Evolutionary conservation across 768 basidiomycete species (phyloP), one percentile per base, ranked within the genome.

Genomic region (Leccinum sublutescens): DNA sequence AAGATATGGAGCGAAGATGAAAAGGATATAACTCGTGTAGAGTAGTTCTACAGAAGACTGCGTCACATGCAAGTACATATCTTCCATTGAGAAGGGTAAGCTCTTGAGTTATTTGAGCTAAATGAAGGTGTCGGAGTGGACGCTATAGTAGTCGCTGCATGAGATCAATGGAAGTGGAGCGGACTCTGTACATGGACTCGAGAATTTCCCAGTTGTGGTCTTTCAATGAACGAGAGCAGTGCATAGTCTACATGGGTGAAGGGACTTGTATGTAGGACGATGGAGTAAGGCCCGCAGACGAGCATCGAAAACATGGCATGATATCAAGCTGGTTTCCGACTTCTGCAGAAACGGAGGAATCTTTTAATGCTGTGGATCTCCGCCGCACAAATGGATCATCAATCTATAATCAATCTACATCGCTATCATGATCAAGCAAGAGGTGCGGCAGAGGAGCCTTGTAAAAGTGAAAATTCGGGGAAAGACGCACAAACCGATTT

Each of bases 141-240:
- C 77, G 54, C 78, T 75, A 64, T 80, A 83, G 57, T 80, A 83
- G 57, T 84, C 82, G 64, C 85, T 85, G 71, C 83, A 87, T 33
- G 81, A 80, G 78, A 85, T 83, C 19, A 87, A 73, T 27, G 77
- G 77, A 49, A 87, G 70, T 45, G 9, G 19, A 48, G 29, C 21
- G 5, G 76, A 79, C 66, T 84, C 15, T 45, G 85, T 78, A 21
- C 65, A 64, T 7, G 69, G 62, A 59, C 64, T 52, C 50, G 52
- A 17, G 19, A 50, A 48, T 54, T 67, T 60, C 19, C 52, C 33
- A 8, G 78, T 77, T 36, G 64, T 43, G 48, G 60, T 55, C 9
- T 79, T 79, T 43, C 77, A 29, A 61, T 50, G 15, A 69, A 64
- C 33, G 19, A 4, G 33, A 33, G 47, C 27, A 33, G 27, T 55